Evolutionary conservation across 148 eudicot species (phyloP).

Genomic region (Camellia lanceoleosa): DNA sequence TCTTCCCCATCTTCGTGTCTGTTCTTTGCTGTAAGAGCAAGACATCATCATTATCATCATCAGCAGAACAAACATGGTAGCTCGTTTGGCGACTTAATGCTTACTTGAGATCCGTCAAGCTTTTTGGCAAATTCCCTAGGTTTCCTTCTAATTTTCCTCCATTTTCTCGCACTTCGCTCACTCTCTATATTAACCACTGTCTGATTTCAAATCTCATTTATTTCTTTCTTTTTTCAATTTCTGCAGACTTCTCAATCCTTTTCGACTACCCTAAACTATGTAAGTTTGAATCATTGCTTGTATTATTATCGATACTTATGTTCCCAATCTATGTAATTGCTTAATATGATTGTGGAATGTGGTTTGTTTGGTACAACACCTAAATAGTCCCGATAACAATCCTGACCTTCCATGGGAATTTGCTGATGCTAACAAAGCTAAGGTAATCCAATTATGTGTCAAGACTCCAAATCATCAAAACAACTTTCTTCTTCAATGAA

Average conservation of each 20-base stretch:
- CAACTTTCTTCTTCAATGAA: neutral
- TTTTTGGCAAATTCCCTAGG: constrained; percentile 57
- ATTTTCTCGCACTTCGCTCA: constrained; percentile 1
- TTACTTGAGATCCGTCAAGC: constrained; percentile 71
- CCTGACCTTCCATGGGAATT: constrained; percentile 81
- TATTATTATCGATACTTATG: neutral
- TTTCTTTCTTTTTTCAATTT: neutral
- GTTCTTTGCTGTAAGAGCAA: too few species aligned
- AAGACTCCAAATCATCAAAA: neutral
- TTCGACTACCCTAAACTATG: constrained; percentile 87
- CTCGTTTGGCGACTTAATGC: constrained; percentile 62
- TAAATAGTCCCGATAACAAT: constrained; percentile 84
- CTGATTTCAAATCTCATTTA: neutral
- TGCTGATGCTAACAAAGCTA: constrained; percentile 48
- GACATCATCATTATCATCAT: constrained; percentile 8
- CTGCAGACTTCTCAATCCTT: constrained; percentile 67
- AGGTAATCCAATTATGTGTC: constrained; percentile 33
- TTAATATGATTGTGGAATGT: constrained; percentile 1
- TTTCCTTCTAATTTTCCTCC: constrained; percentile 11
- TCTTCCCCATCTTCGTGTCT: constrained; percentile 3
- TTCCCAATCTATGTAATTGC: neutral
- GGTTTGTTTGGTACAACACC: constrained; percentile 42
- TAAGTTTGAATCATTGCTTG: constrained; percentile 34
- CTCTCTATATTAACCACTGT: neutral
- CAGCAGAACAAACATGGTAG: constrained; percentile 59